Base-by-base conservation (phyloP, 2,329 filamentous ascomycete genomes). In the Ceratocystiopsis sp. region DNA sequence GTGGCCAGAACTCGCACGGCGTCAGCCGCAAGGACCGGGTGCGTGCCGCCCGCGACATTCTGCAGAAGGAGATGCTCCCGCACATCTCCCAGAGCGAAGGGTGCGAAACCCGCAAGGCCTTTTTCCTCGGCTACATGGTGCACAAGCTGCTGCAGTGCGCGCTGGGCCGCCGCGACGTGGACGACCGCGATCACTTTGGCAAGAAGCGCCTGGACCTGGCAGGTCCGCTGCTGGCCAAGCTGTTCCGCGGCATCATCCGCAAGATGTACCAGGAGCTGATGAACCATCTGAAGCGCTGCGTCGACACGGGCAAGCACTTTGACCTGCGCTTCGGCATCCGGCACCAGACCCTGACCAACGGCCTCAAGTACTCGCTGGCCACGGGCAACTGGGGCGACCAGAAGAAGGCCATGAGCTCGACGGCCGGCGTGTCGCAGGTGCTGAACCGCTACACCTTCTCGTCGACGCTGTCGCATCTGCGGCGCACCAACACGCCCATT, bases 371-470 rank as follows among this genome's bases (percentile, higher is more conserved):
- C 63, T 95, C 91, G 42, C 69, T 98, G 48, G 89, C 91, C 21
- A 98, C 91, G 14, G 91, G 91, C 51, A 98, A 98, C 63, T 98
- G 91, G 93, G 93, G 91, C 56, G 91, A 98, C 52, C 91, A 98
- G 67, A 98, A 96, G 73, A 98, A 96, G 68, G 87, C 91, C 17
- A 83, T 84, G 54, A 89, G 81, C 53, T 84, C 87, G 1, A 96
- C 93, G 50, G 91, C 91, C 39, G 93, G 91, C 70, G 91, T 98
- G 39, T 96, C 89, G 40, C 91, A 98, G 64, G 93, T 98, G 63
- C 65, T 98, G 55, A 98, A 95, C 66, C 78, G 91, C 59, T 98
- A 96, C 60, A 96, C 93, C 0, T 98, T 95, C 57, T 79, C 91
- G 15, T 98, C 93, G 36, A 96, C 89, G 0, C 65, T 98, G 37